Conservation (phyloP, 1,284 basidiomycete species). For the Trametes sp. region DNA sequence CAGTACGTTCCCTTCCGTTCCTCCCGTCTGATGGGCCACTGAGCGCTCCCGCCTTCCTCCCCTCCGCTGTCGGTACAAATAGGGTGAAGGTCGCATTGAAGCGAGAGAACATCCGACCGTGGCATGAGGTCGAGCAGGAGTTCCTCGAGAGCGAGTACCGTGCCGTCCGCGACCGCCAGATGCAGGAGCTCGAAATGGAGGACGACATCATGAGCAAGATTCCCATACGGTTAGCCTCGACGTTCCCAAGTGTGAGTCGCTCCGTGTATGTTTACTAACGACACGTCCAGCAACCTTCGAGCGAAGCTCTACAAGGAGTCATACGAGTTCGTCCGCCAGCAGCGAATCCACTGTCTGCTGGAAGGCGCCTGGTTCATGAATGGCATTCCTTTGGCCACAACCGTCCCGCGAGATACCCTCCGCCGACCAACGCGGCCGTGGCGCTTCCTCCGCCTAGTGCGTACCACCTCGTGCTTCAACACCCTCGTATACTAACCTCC, state of each 20-base stretch:
- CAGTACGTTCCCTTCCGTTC: slow-evolving; percentile 64
- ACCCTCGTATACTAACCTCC: slow-evolving; percentile 10
- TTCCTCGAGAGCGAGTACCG: slow-evolving; percentile 90
- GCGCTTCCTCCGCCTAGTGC: slow-evolving; percentile 82
- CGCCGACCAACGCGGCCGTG: slow-evolving; percentile 70
- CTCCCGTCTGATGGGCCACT: slow-evolving; percentile 3
- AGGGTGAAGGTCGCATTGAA: slow-evolving; percentile 83
- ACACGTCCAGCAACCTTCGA: slow-evolving; percentile 86
- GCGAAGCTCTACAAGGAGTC: slow-evolving; percentile 91
- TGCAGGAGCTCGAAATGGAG: slow-evolving; percentile 92
- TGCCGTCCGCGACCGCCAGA: slow-evolving; percentile 88
- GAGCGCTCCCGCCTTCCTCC: no score
- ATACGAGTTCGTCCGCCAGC: slow-evolving; percentile 91
- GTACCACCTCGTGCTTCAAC: slow-evolving; percentile 21
- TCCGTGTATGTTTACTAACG: no score
- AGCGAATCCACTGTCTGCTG: slow-evolving; percentile 87
- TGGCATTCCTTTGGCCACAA: slow-evolving; percentile 61
- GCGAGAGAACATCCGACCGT: slow-evolving; percentile 79
- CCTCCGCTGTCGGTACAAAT: not conserved
- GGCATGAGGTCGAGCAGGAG: slow-evolving; percentile 88
- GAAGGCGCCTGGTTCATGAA: slow-evolving; percentile 95
- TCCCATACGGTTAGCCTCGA: slow-evolving; percentile 73
- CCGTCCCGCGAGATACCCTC: slow-evolving; percentile 55
- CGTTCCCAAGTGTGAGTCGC: no score
- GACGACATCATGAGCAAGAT: slow-evolving; percentile 89